phyloP scores from a whole-genome alignment of 2,329 filamentous ascomycete genomes.

The Pseudogymnoascus sp. region DNA sequence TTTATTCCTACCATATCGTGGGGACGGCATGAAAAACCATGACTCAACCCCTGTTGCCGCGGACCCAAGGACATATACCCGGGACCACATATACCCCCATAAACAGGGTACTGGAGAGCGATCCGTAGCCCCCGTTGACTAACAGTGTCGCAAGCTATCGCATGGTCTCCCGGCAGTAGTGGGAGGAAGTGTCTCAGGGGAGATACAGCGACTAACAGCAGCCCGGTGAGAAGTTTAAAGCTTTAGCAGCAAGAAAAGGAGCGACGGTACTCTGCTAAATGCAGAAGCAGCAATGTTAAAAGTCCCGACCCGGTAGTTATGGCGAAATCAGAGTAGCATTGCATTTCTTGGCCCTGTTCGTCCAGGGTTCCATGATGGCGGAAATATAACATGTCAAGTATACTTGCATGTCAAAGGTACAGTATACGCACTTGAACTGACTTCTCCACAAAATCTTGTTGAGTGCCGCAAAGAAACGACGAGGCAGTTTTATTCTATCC shows the following conservation, averaged over 20 bases:
- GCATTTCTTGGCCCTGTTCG: neutral
- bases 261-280: neutral
- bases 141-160: neutral
- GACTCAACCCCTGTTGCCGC: neutral
- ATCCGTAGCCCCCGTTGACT: neutral
- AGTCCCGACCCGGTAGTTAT: neutral
- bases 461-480: neutral
- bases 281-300: neutral
- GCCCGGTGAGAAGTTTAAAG: neutral
- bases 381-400: neutral
- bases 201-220: neutral
- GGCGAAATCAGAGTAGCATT: neutral
- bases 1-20: neutral
- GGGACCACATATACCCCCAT: neutral
- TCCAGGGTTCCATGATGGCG: neutral
- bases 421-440: neutral
- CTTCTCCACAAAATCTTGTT: constrained; percentile 1
- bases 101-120: neutral
- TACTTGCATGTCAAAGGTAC: neutral
- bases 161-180: neutral
- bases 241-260: neutral
- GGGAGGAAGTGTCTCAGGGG: neutral
- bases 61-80: neutral
- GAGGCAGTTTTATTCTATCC: neutral
- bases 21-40: neutral